phyloP scores from a whole-genome alignment of 257 asterid genomes.

The Capsicum rhomboideum region DNA sequence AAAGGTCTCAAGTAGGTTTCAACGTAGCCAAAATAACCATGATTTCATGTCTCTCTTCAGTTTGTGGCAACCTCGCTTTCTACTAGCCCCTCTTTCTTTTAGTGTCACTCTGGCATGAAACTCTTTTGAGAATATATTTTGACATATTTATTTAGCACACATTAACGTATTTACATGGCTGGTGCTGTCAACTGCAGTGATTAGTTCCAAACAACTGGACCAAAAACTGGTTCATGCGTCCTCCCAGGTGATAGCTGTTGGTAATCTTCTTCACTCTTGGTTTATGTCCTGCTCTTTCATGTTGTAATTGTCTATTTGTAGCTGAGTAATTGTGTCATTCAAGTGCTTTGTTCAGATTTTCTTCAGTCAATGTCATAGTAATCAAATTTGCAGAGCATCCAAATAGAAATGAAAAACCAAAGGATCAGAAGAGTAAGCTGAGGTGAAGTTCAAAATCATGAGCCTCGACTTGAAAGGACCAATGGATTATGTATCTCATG shows the following conservation, averaged over 20 bases:
- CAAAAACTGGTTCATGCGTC: slow-evolving; percentile 92
- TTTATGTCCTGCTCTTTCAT: background rate
- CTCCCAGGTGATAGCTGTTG: slow-evolving; percentile 94
- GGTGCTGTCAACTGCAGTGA: slow-evolving; percentile 14
- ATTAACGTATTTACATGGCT: slow-evolving; percentile 2
- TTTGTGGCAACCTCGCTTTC: background rate
- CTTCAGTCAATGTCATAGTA: slow-evolving; percentile 33
- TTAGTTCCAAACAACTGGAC: slow-evolving; percentile 90
- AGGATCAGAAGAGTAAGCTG: slow-evolving; percentile 63
- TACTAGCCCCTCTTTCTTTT: background rate
- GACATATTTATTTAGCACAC: background rate
- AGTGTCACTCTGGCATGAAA: background rate
- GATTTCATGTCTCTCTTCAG: background rate
- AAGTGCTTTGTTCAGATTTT: slow-evolving; percentile 2
- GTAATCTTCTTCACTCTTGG: slow-evolving; percentile 24
- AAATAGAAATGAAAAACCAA: slow-evolving; percentile 72
- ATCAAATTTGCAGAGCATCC: slow-evolving; percentile 91
- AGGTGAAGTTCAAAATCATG: slow-evolving; percentile 79
- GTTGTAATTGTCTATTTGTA: background rate
- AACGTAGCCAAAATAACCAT: slow-evolving; percentile 33
- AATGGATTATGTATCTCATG: slow-evolving; percentile 71
- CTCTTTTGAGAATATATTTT: background rate
- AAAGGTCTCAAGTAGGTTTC: slow-evolving; percentile 9
- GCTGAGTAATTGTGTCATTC: background rate
- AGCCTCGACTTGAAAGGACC: slow-evolving; percentile 79